phyloP scores from a whole-genome alignment of 108 stramenopile species.

The Nitzschia inconspicua region DNA sequence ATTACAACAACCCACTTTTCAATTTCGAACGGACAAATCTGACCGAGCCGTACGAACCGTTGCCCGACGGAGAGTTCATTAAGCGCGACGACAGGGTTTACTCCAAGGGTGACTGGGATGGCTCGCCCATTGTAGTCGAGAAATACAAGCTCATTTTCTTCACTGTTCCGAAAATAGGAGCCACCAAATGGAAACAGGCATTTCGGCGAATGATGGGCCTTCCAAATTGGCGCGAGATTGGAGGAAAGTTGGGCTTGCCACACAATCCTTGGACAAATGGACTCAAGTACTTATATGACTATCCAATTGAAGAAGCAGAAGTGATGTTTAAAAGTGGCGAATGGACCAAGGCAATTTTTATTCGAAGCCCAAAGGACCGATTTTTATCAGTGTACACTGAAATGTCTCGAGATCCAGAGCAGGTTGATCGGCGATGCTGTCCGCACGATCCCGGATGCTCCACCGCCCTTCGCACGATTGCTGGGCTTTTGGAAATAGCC shows the following conservation, averaged over 20 bases:
- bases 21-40: conserved; percentile 20
- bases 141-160: conserved; percentile 52
- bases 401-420: conserved; percentile 7
- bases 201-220: conserved; percentile 55
- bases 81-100: conserved; percentile 17
- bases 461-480: not conserved
- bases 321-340: conserved; percentile 43
- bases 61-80: not conserved
- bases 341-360: conserved; percentile 63
- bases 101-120: conserved; percentile 23
- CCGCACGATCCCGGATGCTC: conserved; percentile 16
- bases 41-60: conserved; percentile 11
- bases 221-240: conserved; percentile 22
- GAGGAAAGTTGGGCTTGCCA: conserved; percentile 20
- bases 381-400: conserved; percentile 36
- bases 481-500: conserved; percentile 13
- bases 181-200: conserved; percentile 37
- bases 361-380: conserved; percentile 63
- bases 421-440: conserved; percentile 17
- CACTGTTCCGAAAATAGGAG: conserved; percentile 37
- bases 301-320: conserved; percentile 34
- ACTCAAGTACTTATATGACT: conserved; percentile 45
- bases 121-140: conserved; percentile 43
- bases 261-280: conserved; percentile 42
- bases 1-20: conserved; percentile 34